Percentiles rank a stretch among this genome's conserved stretches.
Conservation (phyloP, 163 green algal species). For the Scenedesmus sp. region DNA sequence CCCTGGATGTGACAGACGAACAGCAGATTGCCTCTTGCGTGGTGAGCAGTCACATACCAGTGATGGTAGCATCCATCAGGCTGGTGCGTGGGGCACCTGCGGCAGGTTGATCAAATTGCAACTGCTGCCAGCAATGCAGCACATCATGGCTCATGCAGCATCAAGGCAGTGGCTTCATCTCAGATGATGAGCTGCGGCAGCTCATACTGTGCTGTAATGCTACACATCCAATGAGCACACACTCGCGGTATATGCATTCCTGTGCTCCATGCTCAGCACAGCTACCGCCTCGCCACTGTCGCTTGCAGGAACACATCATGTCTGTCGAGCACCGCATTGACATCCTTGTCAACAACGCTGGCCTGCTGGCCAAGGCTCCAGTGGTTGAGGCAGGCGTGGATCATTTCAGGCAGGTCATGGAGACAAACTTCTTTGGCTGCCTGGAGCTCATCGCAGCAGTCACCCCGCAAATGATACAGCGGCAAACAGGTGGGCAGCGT, state of each 20-base stretch:
- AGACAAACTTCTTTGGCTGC: conserved; percentile 37
- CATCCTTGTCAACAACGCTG: conserved; percentile 51
- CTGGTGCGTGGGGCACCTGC: no score
- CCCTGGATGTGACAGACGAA: conserved; percentile 56
- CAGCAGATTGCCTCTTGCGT: conserved; percentile 41
- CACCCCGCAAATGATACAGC: conserved; percentile 56
- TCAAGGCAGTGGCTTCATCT: neutral
- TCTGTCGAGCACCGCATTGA: conserved; percentile 18
- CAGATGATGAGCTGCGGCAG: no score
- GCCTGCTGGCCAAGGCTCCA: conserved; percentile 24
- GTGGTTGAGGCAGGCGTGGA: conserved; percentile 17
- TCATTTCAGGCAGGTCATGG: conserved; percentile 31
- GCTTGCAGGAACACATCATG: conserved; percentile 20
- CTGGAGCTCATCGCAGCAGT: conserved; percentile 43
- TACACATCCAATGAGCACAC: neutral
- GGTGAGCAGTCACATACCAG: neutral
- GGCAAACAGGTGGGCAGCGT: neutral
- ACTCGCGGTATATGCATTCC: neutral
- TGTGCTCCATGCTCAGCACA: neutral
- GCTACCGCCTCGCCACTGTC: neutral
- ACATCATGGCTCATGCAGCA: no score
- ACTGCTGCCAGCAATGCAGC: no score
- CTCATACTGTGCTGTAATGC: no score
- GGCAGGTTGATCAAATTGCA: no score
- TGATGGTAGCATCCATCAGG: no score